A percentile compares a stretch with the other conserved stretches of the same genome.
These are phyloP conservation scores for Tanacetum coccineum DNA, from an alignment of 129 eudicot genomes.

Conservation along the genomic window DNA sequence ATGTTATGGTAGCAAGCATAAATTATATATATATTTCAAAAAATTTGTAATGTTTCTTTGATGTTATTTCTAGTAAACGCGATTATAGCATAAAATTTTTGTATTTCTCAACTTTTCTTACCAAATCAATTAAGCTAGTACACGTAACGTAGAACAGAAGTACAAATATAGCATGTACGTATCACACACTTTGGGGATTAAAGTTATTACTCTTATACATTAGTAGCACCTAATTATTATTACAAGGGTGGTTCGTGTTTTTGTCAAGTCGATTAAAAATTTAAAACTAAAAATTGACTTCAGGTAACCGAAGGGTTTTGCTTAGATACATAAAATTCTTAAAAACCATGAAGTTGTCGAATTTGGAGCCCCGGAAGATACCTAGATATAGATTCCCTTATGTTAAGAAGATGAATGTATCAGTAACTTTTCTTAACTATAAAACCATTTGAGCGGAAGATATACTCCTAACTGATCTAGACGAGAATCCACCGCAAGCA, in stretches of 20 bases:
- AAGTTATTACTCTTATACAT: too few relatives aligned
- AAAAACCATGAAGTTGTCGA: conserved; percentile 1
- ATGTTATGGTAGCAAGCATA: conserved; percentile 3
- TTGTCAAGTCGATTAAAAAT: too few relatives aligned
- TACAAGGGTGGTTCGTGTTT: too few relatives aligned
- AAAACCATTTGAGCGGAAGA: neutral
- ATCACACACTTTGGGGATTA: too few relatives aligned
- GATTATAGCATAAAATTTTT: neutral
- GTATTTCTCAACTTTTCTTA: too few relatives aligned
- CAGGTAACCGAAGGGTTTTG: too few relatives aligned
- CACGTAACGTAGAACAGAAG: too few relatives aligned
- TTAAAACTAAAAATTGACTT: too few relatives aligned
- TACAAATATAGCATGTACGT: too few relatives aligned
- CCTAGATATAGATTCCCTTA: neutral
- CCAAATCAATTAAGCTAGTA: too few relatives aligned
- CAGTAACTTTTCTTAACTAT: neutral
- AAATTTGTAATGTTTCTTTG: neutral
- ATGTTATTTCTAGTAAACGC: neutral
- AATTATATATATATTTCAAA: conserved; percentile 6
- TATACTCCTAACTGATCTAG: neutral
- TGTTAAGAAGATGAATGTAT: conserved; percentile 6
- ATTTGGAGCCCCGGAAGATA: neutral
- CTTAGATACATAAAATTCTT: too few relatives aligned
- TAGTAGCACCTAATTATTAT: too few relatives aligned
- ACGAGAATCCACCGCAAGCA: conserved; percentile 7